Evolutionary conservation across 2,329 filamentous ascomycete species (phyloP).

Genomic region (Colletotrichum sp.): DNA sequence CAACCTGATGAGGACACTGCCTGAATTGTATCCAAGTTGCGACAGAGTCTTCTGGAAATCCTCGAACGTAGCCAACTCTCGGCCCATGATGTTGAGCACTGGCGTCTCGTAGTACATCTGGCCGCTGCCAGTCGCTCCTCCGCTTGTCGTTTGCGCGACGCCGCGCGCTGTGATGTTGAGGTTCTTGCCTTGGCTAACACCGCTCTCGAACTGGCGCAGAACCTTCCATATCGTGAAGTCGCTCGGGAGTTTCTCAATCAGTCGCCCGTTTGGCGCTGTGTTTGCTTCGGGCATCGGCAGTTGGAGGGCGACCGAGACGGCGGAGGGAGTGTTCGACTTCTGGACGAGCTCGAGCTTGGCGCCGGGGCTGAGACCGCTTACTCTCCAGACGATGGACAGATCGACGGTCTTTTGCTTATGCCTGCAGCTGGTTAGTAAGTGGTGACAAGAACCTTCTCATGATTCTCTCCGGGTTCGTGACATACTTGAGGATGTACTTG

Average conservation of each 20-base stretch:
- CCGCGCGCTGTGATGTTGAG: conserved; percentile 87
- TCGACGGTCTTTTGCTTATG: conserved; percentile 87
- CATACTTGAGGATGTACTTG: conserved; percentile 82
- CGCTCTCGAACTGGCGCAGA: conserved; percentile 87
- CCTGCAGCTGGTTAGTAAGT: conserved; percentile 45
- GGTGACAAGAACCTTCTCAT: background rate
- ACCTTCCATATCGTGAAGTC: conserved; percentile 90
- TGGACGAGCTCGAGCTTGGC: conserved; percentile 93
- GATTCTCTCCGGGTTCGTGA: background rate
- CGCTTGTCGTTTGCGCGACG: conserved; percentile 65
- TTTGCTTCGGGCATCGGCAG: conserved; percentile 75
- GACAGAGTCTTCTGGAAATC: conserved; percentile 90
- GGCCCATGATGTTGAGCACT: conserved; percentile 81
- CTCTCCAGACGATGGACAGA: conserved; percentile 82
- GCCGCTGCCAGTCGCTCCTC: conserved; percentile 64
- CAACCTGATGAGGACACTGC: conserved; percentile 79
- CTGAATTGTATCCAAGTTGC: conserved; percentile 86
- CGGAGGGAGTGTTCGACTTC: conserved; percentile 82
- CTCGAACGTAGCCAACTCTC: conserved; percentile 76
- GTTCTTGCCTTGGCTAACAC: conserved; percentile 60
- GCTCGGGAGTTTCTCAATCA: conserved; percentile 87
- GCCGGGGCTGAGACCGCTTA: conserved; percentile 81
- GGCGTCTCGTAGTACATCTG: conserved; percentile 89
- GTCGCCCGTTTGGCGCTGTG: conserved; percentile 66
- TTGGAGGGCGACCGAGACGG: conserved; percentile 88